Base-by-base conservation (phyloP, 2,329 filamentous ascomycete species). In the Fusarium tricinctum region DNA sequence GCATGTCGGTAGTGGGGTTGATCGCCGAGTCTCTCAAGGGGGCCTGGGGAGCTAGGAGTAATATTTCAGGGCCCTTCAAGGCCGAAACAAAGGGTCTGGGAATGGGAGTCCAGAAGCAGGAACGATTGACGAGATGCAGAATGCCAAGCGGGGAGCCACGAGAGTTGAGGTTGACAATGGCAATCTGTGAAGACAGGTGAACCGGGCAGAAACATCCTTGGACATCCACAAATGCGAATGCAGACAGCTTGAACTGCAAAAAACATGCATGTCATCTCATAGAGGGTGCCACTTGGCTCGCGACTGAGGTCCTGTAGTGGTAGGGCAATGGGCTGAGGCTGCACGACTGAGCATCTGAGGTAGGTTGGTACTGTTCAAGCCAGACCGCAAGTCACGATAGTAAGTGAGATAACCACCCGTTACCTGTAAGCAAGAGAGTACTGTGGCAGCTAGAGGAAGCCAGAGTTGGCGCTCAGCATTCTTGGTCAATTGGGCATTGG, bases 81-180 rank as follows among this genome's bases (percentile, higher is more conserved):
- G 43, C 53, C 54, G 56, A 71, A 71, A 69, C 64, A 69, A 67
- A 71, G 57, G 68, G 68, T 71, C 68, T 69, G 40, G 65, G 56
- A 63, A 66, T 71, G 49, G 57, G 47, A 70, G 66, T 69, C 68
- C 63, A 55, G 68, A 64, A 69, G 71, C 57, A 69, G 71, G 70
- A 67, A 72, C 66, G 70, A 73, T 73, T 73, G 71, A 73, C 71
- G 70, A 73, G 67, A 69, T 68, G 66, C 64, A 73, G 67, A 58
- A 51, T 53, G 63, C 64, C 57, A 70, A 68, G 53, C 65, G 59
- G 66, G 51, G 53, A 54, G 58, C 57, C 28, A 53, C 63, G 32
- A 50, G 49, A 63, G 42, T 63, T 51, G 35, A 61, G 50, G 50
- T 57, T 39, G 48, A 51, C 42, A 33, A n/a, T 20, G n/a, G 35